These are phyloP conservation scores for Pseudocercospora macadamiae DNA, from an alignment of 2,329 filamentous ascomycete genomes.

Conservation along the genomic window DNA sequence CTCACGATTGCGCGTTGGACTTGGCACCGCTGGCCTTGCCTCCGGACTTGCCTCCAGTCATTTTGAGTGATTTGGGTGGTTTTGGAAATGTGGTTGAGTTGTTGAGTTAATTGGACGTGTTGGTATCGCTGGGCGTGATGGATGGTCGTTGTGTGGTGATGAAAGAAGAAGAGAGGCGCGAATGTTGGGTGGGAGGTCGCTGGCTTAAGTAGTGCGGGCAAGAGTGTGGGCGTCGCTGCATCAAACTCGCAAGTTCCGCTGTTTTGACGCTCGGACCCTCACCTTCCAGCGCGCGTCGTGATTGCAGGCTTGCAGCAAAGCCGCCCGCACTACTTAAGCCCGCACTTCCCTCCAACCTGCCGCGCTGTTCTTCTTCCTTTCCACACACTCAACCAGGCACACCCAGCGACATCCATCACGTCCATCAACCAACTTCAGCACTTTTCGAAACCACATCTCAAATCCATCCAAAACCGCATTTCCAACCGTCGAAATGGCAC, in stretches of 20 bases:
- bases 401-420: slow-evolving; percentile 32
- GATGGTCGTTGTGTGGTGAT: slow-evolving; percentile 46
- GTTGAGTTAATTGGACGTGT: slow-evolving; percentile 26
- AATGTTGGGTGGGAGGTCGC: slow-evolving; percentile 19
- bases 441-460: slow-evolving; percentile 35
- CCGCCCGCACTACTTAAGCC: slow-evolving; percentile 24
- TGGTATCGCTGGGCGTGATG: slow-evolving; percentile 35
- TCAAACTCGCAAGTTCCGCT: slow-evolving; percentile 12
- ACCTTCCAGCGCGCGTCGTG: slow-evolving; percentile 19
- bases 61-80: slow-evolving; percentile 68
- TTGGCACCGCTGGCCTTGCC: slow-evolving; percentile 99
- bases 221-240: slow-evolving; percentile 20
- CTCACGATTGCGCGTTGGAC: slow-evolving; percentile 95
- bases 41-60: slow-evolving; percentile 99
- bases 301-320: slow-evolving; percentile 18
- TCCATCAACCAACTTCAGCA: slow-evolving; percentile 36
- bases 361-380: slow-evolving; percentile 38
- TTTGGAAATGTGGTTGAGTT: slow-evolving; percentile 35
- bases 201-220: slow-evolving; percentile 24
- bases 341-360: slow-evolving; percentile 22
- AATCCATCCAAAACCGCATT: slow-evolving; percentile 35
- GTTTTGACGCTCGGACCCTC: slow-evolving; percentile 12
- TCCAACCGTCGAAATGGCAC: slow-evolving; percentile 74
- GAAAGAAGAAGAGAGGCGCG: slow-evolving; percentile 38
- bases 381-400: slow-evolving; percentile 38